Evolutionary conservation across 1,284 basidiomycete species (phyloP), one percentile per base, ranked within the genome.

Genomic region (Ganoderma boninense): DNA sequence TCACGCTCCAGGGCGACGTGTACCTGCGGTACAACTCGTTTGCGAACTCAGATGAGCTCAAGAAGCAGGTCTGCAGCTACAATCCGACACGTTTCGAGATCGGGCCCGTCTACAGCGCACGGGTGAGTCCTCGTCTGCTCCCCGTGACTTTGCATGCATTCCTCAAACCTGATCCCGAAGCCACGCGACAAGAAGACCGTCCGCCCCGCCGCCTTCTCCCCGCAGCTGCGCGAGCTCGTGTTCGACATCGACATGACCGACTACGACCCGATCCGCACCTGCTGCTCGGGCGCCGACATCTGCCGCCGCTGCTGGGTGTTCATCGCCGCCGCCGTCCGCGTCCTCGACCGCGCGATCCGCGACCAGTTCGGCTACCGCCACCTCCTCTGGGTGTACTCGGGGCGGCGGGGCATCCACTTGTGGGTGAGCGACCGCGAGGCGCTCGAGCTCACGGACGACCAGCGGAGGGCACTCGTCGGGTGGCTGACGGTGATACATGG

Each of bases 211-310:
- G 89, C 90, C 2, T 93, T 99, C 77, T 87, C 88, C 63, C 96
- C 97, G 0, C 82, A 91, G 35, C 89, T 91, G 70, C 93, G 98
- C 73, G 97, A 99, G 81, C 91, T 99, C 42, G 98, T 99, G 0
- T 98, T 99, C 79, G 98, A 99, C 90, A 98, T 99, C 80, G 97
- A 99, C 82, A 98, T 99, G 97, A 98, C 97, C 20, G 97, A 99
- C 83, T 99, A 99, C 83, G 98, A 99, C 81, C 87, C 93, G 69
- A 91, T 99, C 77, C 92, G 98, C 65, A 98, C 96, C 0, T 99
- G 98, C 83, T 99, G 98, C 82, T 91, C 91, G 2, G 95, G 92
- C 67, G 96, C 97, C 68, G 92, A 89, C 70, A 98, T 99, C 81
- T 99, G 97, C 84, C 89, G 87, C 73, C 89, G 93, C 54, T 99